Base-by-base conservation (phyloP, 106 monocot genomes). In the Apostasia shenzhenica region DNA sequence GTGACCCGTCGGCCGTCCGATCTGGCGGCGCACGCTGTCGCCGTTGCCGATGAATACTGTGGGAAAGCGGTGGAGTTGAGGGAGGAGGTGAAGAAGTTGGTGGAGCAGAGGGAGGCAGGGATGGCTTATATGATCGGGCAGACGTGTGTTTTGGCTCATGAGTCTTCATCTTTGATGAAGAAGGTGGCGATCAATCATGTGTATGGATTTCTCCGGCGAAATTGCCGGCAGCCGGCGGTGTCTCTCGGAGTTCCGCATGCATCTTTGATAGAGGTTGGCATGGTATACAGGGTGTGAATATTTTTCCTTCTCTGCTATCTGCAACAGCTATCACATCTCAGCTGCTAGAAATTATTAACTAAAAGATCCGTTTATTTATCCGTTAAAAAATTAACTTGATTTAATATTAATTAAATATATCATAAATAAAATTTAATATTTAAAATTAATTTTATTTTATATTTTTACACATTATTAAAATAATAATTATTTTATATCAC, bases 121-220 rank as follows among this genome's bases (percentile, higher is more conserved):
- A 70, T 88, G 54, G 78, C 91, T 1, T 90, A 94, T 73, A 82
- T 94, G 85, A 87, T 88, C 55, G 94, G 84, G 4, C 79, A 87
- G 57, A 90, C 87, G 1, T 45, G 46, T 63, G 81, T 91, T 39
- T 6, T 59, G 4, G 83, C 90, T 54, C 78, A 57, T 38, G 80
- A 87, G 43, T 59, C 74, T 0, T 84, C 94, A 2, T 48, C 82
- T 0, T 72, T 79, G 2, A 11, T 87, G 14, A 79, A 87, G 80
- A 90, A 85, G 84, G 40, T 82, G 12, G 77, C 57, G 1, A 73
- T 90, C 41, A 68, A 90, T 68, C 14, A 74, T 3, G 41, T 87
- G 6, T 94, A 94, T 59, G 85, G 81, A 8, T 85, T 91, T 49
- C 69, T 94, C 5, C 64, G 87, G 45, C 73, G 81, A 8, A 94